phyloP scores from a whole-genome alignment of 805 yeast species.

The Yarrowia alimentaria region DNA sequence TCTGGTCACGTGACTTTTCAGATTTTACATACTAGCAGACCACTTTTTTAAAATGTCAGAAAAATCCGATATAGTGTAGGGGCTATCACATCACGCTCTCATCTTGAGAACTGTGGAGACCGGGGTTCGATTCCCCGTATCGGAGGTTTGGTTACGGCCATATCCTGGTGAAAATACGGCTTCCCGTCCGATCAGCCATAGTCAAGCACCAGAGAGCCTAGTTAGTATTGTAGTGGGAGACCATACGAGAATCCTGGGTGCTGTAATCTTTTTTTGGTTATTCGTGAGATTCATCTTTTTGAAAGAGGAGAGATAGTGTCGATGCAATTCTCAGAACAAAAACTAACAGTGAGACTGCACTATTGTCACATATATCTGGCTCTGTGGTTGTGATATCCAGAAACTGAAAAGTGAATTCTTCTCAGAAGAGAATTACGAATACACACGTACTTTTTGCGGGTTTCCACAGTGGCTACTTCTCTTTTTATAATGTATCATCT shows the following conservation, averaged over 20 bases:
- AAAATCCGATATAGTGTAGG: constrained; percentile 25
- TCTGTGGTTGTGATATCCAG: too few species aligned
- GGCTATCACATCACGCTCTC: constrained; percentile 28
- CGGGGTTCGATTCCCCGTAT: constrained; percentile 28
- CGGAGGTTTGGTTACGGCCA: constrained; percentile 27
- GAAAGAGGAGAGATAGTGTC: neutral
- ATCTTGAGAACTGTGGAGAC: constrained; percentile 24
- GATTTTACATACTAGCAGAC: too few species aligned
- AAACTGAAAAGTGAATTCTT: too few species aligned
- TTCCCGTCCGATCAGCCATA: constrained; percentile 27
- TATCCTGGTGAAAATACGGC: constrained; percentile 26
- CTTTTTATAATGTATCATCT: too few species aligned
- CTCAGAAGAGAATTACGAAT: too few species aligned
- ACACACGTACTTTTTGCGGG: too few species aligned
- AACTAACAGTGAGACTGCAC: too few species aligned
- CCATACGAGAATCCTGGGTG: constrained; percentile 27
- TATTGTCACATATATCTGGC: too few species aligned
- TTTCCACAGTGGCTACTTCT: too few species aligned
- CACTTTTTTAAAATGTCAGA: neutral
- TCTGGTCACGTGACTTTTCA: neutral
- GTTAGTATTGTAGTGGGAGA: constrained; percentile 27
- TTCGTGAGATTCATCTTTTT: too few species aligned
- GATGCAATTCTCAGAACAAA: too few species aligned
- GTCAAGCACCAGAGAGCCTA: constrained; percentile 26
- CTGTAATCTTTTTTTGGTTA: constrained; percentile 5